Percentiles rank a stretch among this genome's conserved stretches.
Conservation (phyloP, 2,329 filamentous ascomycete genomes). For the Rosellinia necatrix region DNA sequence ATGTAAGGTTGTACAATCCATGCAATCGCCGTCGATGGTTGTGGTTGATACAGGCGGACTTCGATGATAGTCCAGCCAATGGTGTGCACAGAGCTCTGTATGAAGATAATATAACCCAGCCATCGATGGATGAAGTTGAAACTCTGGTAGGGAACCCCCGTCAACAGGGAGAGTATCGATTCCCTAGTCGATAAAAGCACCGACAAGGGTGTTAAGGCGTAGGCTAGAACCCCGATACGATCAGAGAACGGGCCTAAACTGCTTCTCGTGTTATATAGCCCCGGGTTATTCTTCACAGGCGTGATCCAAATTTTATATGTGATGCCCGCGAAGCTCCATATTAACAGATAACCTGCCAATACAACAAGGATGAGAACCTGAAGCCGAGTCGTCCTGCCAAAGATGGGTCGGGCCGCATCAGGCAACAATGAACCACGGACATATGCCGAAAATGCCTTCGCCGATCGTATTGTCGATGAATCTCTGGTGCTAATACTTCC, state of each 20-base stretch:
- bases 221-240: constrained; percentile 71
- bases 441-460: constrained; percentile 46
- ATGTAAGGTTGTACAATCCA: constrained; percentile 71
- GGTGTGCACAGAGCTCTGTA: constrained; percentile 71
- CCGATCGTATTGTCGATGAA: constrained; percentile 35
- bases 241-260: constrained; percentile 71
- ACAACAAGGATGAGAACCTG: constrained; percentile 66
- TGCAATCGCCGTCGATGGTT: constrained; percentile 60
- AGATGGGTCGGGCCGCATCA: constrained; percentile 60
- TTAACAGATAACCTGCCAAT: constrained; percentile 64
- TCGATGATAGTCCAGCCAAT: constrained; percentile 73
- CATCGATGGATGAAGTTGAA: constrained; percentile 81
- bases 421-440: constrained; percentile 62
- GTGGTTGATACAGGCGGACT: constrained; percentile 69
- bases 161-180: constrained; percentile 70
- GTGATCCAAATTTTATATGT: constrained; percentile 72
- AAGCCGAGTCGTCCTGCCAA: constrained; percentile 70
- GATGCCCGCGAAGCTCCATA: constrained; percentile 73
- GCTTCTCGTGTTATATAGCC: constrained; percentile 66
- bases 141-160: constrained; percentile 74
- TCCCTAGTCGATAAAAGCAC: constrained; percentile 71
- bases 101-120: constrained; percentile 73
- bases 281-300: constrained; percentile 61
- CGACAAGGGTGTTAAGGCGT: constrained; percentile 73
- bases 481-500: constrained; percentile 26